phyloP scores from a whole-genome alignment of 495 filamentous ascomycete species.

The Stereocaulon alpinum region DNA sequence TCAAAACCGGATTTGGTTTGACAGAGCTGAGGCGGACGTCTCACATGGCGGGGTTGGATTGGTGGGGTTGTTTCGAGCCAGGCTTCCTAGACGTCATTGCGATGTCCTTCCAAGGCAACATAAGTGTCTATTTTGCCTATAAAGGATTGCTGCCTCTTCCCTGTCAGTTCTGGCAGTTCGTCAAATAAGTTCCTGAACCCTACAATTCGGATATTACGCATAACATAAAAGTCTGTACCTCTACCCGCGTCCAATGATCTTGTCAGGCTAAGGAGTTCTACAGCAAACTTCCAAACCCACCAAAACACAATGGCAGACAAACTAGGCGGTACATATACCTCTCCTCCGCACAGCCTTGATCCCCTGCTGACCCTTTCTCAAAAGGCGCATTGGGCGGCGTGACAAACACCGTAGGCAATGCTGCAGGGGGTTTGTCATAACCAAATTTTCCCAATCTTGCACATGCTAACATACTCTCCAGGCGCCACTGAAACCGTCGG shows the following conservation, averaged over 20 bases:
- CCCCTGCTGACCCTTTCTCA: neutral
- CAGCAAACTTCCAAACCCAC: neutral
- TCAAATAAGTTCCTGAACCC: no score
- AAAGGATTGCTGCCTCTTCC: neutral
- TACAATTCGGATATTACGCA: no score
- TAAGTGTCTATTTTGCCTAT: neutral
- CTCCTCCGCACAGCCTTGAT: no score
- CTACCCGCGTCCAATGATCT: neutral
- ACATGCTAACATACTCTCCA: neutral
- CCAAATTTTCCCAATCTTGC: neutral
- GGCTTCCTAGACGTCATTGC: neutral
- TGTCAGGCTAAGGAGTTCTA: neutral
- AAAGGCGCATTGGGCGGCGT: conserved; percentile 32
- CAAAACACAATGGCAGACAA: neutral
- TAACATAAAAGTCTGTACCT: no score
- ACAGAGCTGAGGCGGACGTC: neutral
- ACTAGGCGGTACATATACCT: neutral
- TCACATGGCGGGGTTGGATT: neutral
- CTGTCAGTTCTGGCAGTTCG: no score
- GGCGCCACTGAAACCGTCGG: conserved; percentile 16
- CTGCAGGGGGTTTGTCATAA: conserved; percentile 38
- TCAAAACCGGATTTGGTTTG: neutral
- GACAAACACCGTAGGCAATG: conserved; percentile 47
- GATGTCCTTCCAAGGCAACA: conserved; percentile 2
- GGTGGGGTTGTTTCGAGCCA: neutral